Percentiles rank a stretch among this genome's conserved stretches.
Conservation (phyloP, 108 stramenopile genomes). For the Cyclotella atomus region DNA sequence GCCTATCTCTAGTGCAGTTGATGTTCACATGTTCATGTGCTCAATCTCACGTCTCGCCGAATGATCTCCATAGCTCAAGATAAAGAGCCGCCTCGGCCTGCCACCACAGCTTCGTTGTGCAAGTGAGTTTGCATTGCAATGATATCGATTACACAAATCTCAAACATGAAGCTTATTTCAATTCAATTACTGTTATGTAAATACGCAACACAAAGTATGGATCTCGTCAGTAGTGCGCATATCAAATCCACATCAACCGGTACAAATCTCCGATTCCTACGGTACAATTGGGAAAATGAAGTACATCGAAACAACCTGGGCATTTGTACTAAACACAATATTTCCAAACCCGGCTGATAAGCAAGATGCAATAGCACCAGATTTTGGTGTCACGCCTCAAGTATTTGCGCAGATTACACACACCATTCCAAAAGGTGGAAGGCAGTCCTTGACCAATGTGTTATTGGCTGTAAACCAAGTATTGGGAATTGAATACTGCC, state of each 20-base stretch:
- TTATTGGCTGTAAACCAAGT: slow-evolving; percentile 59
- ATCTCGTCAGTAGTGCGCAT: slow-evolving; percentile 71
- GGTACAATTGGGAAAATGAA: slow-evolving; percentile 60
- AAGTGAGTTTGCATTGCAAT: slow-evolving; percentile 12
- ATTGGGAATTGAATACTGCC: slow-evolving; percentile 73
- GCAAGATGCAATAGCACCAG: slow-evolving; percentile 39
- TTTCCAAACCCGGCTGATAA: slow-evolving; percentile 40
- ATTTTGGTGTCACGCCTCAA: slow-evolving; percentile 43
- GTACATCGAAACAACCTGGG: slow-evolving; percentile 40
- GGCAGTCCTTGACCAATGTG: slow-evolving; percentile 49
- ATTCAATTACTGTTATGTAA: background rate
- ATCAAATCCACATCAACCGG: slow-evolving; percentile 58
- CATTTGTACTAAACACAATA: slow-evolving; percentile 49
- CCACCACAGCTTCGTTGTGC: slow-evolving; percentile 85
- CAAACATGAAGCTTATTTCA: background rate
- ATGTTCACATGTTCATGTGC: background rate
- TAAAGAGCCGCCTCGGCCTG: slow-evolving; percentile 63
- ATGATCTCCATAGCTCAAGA: slow-evolving; percentile 36
- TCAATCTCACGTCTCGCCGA: background rate
- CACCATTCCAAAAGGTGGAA: slow-evolving; percentile 17
- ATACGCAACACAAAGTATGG: slow-evolving; percentile 55
- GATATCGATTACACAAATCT: background rate
- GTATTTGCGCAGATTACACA: slow-evolving; percentile 28
- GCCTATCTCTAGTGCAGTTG: background rate
- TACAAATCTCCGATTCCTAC: slow-evolving; percentile 60